Conservation (phyloP, 2,329 filamentous ascomycete species). For the Sporothrix phasma region DNA sequence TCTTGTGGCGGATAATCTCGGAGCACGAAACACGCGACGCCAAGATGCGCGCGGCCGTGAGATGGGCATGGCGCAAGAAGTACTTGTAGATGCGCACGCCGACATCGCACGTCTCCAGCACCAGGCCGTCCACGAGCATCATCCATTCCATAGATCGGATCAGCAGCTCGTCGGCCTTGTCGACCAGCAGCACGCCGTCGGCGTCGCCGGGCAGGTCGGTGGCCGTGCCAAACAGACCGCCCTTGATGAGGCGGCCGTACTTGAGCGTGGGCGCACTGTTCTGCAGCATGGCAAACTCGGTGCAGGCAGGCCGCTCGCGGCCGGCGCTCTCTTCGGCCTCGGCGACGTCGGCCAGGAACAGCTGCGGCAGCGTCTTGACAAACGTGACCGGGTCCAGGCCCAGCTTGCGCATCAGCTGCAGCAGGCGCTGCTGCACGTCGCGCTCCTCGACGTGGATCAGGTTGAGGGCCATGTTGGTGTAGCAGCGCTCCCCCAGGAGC, state of each 20-base stretch:
- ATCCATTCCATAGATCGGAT: constrained; percentile 83
- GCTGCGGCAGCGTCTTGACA: constrained; percentile 54
- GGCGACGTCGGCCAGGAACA: constrained; percentile 42
- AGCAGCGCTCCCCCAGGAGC: constrained; percentile 52
- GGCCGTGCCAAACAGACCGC: constrained; percentile 60
- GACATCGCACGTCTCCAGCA: constrained; percentile 27
- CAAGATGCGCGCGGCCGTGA: constrained; percentile 46
- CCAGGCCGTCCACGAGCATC: constrained; percentile 51
- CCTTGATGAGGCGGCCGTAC: constrained; percentile 54
- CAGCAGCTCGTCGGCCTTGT: constrained; percentile 56
- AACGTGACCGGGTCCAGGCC: constrained; percentile 64
- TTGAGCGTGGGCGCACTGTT: constrained; percentile 40
- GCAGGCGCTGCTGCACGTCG: constrained; percentile 54
- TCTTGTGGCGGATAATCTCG: constrained; percentile 36
- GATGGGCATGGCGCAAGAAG: constrained; percentile 59
- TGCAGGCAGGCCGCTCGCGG: constrained; percentile 30
- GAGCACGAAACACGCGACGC: constrained; percentile 41
- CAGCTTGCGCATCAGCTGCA: constrained; percentile 66
- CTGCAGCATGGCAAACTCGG: constrained; percentile 42
- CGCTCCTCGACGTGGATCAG: constrained; percentile 61
- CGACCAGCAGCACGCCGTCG: constrained; percentile 29
- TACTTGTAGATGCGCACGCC: constrained; percentile 69
- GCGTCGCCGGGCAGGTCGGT: constrained; percentile 39
- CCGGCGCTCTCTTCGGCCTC: constrained; percentile 22
- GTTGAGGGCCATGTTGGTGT: constrained; percentile 65